A percentile compares a stretch with the other conserved stretches of the same genome.
Evolutionary conservation across 129 eudicot species (phyloP).

Genomic region (Glebionis coronaria): DNA sequence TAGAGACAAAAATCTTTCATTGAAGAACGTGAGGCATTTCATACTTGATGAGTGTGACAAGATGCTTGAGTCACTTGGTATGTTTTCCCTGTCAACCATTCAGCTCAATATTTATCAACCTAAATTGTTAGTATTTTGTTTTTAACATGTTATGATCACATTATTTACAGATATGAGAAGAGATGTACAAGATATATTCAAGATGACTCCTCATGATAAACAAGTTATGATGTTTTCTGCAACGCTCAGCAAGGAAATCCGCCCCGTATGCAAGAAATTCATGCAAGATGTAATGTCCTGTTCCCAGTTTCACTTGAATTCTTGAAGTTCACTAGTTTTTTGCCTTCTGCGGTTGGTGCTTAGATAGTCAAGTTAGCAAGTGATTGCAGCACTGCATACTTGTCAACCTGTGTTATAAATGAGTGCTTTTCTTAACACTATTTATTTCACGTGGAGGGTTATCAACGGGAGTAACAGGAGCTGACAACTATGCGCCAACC

Average conservation of each 20-base stretch:
- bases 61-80: constrained; percentile 94
- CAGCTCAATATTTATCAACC: too few relatives aligned
- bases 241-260: constrained; percentile 89
- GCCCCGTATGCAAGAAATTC: constrained; percentile 90
- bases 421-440: too few relatives aligned
- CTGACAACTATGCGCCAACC: too few relatives aligned
- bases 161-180: constrained; percentile 68
- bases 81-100: neutral
- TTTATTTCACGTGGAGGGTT: too few relatives aligned
- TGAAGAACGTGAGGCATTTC: constrained; percentile 82
- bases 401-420: too few relatives aligned
- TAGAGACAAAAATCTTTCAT: constrained; percentile 66
- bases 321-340: neutral
- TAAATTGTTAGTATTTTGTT: too few relatives aligned
- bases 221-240: constrained; percentile 98
- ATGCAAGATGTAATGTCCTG: constrained; percentile 94
- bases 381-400: too few relatives aligned
- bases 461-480: too few relatives aligned
- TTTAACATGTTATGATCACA: neutral
- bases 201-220: constrained; percentile 93
- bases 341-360: too few relatives aligned
- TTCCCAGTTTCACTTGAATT: constrained; percentile 53
- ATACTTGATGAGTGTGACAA: constrained; percentile 91
- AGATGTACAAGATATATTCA: constrained; percentile 90
- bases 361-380: too few relatives aligned